Evolutionary conservation across 2,329 filamentous ascomycete genomes (phyloP), one percentile per base, ranked within the genome.

Genomic region (Colletotrichum karsti): DNA sequence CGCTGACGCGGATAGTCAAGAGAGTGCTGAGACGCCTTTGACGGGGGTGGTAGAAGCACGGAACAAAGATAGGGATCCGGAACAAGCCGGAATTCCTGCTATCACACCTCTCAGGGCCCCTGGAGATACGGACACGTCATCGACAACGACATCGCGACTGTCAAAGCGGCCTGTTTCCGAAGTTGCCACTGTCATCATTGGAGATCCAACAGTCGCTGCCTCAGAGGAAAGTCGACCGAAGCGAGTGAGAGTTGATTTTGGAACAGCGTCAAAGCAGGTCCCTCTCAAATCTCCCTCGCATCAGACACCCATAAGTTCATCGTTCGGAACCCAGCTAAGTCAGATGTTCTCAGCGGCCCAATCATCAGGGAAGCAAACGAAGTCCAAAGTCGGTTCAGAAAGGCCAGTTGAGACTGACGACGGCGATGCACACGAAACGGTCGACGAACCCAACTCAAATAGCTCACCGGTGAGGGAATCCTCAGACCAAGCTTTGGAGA

Each of bases 111-210:
- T 66, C 18, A 42, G 48, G 33, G 26, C 57, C 9, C 48, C 63
- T 18, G 22, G 48, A 48, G 39, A 62, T 54, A 48, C 26, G 12
- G 22, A 18, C 39, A 22, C 37, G 13, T 12, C 22, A 9, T n/a
- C 18, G 20, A 18, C 57, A 26, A 18, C 24, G 18, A 41, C 57
- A 20, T 15, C 59, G 20, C 59, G 53, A 7, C 71, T 73, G 22
- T 84, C 87, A 1, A 92, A 89, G 74, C 86, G 91, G 35, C 81
- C 86, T 2, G 85, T 87, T 13, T 10, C 24, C 28, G 90, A 93
- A 73, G 81, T 91, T 57, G 92, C 92, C 20, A 93, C 91, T 2
- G 92, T 95, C 53, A 94, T 91, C 0, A 88, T 95, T 60, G 93
- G 92, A 2, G 85, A 90, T 69, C 86, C 85, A 50, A 93, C 90